Evolutionary conservation across 2,329 filamentous ascomycete species (phyloP).

Genomic region (Epichloe coenophiala): DNA sequence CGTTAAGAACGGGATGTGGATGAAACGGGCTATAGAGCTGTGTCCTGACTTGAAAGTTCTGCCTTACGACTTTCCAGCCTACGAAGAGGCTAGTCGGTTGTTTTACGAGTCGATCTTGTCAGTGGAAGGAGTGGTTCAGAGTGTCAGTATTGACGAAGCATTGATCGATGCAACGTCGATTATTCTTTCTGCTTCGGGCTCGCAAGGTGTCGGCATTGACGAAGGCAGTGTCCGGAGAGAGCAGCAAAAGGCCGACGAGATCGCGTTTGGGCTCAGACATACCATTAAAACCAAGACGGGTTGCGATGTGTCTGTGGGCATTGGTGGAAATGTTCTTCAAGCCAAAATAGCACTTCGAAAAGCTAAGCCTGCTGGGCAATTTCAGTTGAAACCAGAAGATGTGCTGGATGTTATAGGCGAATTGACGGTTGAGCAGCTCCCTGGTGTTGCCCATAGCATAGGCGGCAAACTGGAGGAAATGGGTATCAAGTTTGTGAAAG

Average conservation of each 20-base stretch:
- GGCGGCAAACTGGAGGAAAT: slow-evolving; percentile 79
- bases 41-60: slow-evolving; percentile 79
- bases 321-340: slow-evolving; percentile 78
- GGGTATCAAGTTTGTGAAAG: slow-evolving; percentile 68
- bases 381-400: slow-evolving; percentile 72
- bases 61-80: slow-evolving; percentile 91
- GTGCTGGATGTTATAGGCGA: slow-evolving; percentile 64
- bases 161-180: slow-evolving; percentile 68
- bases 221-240: slow-evolving; percentile 65
- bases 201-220: slow-evolving; percentile 46
- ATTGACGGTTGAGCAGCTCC: slow-evolving; percentile 62
- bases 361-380: slow-evolving; percentile 89
- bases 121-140: slow-evolving; percentile 75
- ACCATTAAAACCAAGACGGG: slow-evolving; percentile 61
- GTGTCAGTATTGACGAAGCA: slow-evolving; percentile 93
- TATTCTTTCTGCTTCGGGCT: slow-evolving; percentile 51
- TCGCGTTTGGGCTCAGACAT: slow-evolving; percentile 51
- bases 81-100: slow-evolving; percentile 75
- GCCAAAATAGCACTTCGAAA: slow-evolving; percentile 84
- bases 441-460: slow-evolving; percentile 86
- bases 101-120: slow-evolving; percentile 81
- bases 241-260: slow-evolving; percentile 61
- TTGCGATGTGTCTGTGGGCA: slow-evolving; percentile 84
- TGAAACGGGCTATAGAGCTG: slow-evolving; percentile 73
- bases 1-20: slow-evolving; percentile 99